Evolutionary conservation across 2,329 filamentous ascomycete species (phyloP), one percentile per base, ranked within the genome.

Genomic region (Fusarium armeniacum): DNA sequence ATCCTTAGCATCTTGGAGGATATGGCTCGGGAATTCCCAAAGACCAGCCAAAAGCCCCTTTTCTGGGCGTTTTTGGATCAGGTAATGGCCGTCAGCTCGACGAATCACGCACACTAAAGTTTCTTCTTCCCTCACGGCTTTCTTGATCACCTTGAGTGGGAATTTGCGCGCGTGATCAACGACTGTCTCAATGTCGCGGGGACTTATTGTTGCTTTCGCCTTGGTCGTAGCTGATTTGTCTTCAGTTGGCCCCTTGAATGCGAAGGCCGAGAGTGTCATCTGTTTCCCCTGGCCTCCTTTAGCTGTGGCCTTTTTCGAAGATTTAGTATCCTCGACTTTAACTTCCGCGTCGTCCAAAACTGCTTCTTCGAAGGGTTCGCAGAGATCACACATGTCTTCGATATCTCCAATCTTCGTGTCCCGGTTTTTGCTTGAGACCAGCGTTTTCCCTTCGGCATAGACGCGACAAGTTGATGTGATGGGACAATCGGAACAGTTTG

Each of bases 1-100:
- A 6, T 72, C 67, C 6, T 60, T 62, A 5, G 56, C 7, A 7
- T 66, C 65, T 36, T 74, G 54, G 1, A 87, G 62, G 0, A 77
- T 75, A 5, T 77, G 72, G 67, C 85, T 87, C 1, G 86, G 86
- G 8, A 89, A 81, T 65, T 89, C 86, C 86, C 86, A 88, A 7
- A 89, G 68, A 0, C 85, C 83, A 0, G 86, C 86, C 0, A 88
- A 76, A 1, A 88, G 79, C 0, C 86, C 86, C 72, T 85, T 87
- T 13, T 82, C 80, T 0, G 86, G 85, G 0, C 86, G 84, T 1
- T 81, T 82, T 18, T 83, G 83, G 54, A 88, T 78, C 4, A 88
- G 76, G 55, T 83, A 86, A 4, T 74, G 67, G 0, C 82, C 82
- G 56, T 85, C 82, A 20, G 58, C 51, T 32, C 81, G 79, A 4